Conservation (phyloP, 345 rosid genomes). For the Anastatica hierochuntica region DNA sequence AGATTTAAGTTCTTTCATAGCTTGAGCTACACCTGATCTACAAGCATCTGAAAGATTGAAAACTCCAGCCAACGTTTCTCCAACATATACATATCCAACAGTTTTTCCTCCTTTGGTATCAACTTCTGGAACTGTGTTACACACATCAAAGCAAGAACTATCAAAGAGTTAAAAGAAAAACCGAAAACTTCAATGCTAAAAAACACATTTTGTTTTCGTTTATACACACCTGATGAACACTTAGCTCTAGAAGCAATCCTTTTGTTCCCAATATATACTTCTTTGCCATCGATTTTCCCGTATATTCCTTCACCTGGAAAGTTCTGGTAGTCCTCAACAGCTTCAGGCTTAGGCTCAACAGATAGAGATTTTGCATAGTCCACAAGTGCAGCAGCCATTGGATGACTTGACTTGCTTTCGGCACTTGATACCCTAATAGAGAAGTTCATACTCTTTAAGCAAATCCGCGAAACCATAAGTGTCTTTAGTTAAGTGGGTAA, state of each 20-base stretch:
- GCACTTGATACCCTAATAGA: slow-evolving; percentile 70
- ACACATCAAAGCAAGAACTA: not conserved
- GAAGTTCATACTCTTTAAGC: too few species aligned
- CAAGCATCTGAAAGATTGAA: slow-evolving; percentile 72
- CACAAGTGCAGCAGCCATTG: slow-evolving; percentile 72
- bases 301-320: slow-evolving; percentile 84
- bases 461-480: too few species aligned
- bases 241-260: slow-evolving; percentile 61
- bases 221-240: slow-evolving; percentile 38
- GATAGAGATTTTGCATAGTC: slow-evolving; percentile 49
- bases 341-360: slow-evolving; percentile 62
- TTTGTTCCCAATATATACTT: slow-evolving; percentile 63
- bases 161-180: not conserved
- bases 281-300: slow-evolving; percentile 62
- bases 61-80: slow-evolving; percentile 35
- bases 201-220: not conserved
- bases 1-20: slow-evolving; percentile 45
- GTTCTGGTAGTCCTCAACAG: slow-evolving; percentile 53
- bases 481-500: not conserved
- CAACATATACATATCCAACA: slow-evolving; percentile 48
- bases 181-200: not conserved
- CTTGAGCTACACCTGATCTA: slow-evolving; percentile 62
- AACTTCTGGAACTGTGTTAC: slow-evolving; percentile 36
- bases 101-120: slow-evolving; percentile 41
- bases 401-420: slow-evolving; percentile 91